Evolutionary conservation across 2,329 filamentous ascomycete genomes (phyloP), one percentile per base, ranked within the genome.

Genomic region (Sclerotinia sclerotiorum): DNA sequence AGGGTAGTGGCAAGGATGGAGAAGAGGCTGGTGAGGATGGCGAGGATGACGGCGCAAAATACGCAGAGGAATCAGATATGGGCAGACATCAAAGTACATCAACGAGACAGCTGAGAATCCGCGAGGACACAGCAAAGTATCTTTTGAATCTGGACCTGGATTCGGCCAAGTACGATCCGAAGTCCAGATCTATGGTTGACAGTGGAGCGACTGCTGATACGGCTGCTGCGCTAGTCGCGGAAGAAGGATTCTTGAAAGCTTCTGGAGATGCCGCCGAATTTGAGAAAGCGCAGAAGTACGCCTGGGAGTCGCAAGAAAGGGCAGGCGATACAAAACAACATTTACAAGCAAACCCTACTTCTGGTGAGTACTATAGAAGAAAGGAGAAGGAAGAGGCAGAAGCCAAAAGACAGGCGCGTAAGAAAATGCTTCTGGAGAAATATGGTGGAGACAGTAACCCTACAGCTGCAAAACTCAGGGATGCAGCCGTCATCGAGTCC

Each of bases 121-220:
- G 95, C 78, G 95, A 99, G 81, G 95, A 99, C 78, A 99, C 95
- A 0, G 95, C 95, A 29, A 98, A 97, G 77, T 99, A 99, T 78
- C 84, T 99, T 3, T 83, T 97, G 11, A 98, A 98, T 77, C 86
- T 99, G 39, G 95, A 99, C 77, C 84, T 97, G 3, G 95, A 99
- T 76, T 97, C 94, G 1, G 95, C 96, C 1, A 96, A 97, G 79
- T 99, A 99, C 80, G 94, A 99, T 76, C 95, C 95, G 0, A 99
- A 99, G 78, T 97, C 94, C 17, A 87, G 95, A 74, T 90, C 91
- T 11, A 92, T 99, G 84, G 90, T 97, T 29, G 92, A 97, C 76
- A 88, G 87, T 71, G 93, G 93, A 60, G 93, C 91, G 8, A 91
- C 89, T 44, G 87, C 87, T 29, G 93, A 96, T 80, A 90, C 89